Conservation (phyloP, 768 basidiomycete genomes). For the Daedaleopsis nitida region DNA sequence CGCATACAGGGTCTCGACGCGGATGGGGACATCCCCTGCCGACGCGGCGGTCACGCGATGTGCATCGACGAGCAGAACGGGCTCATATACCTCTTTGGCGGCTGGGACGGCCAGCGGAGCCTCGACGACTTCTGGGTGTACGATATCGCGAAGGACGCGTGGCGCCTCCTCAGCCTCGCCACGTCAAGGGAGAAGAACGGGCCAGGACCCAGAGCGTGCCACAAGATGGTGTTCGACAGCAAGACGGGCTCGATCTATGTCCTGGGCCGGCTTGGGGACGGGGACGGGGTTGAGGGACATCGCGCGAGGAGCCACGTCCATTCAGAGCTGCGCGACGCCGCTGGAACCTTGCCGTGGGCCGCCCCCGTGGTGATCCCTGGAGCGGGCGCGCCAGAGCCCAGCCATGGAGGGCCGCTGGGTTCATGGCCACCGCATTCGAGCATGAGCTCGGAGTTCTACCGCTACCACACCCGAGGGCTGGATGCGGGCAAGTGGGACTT, state of each 20-base stretch:
- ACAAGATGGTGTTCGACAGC: constrained; percentile 82
- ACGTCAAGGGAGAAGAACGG: constrained; percentile 62
- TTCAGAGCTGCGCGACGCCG: neutral
- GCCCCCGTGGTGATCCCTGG: neutral
- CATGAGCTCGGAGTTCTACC: constrained; percentile 66
- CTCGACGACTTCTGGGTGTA: constrained; percentile 84
- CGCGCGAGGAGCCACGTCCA: neutral
- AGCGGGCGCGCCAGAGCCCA: neutral
- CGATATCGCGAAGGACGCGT: constrained; percentile 56
- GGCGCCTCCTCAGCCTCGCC: constrained; percentile 59
- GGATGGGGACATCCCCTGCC: constrained; percentile 64
- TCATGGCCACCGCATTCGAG: constrained; percentile 33
- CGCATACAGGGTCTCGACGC: constrained; percentile 60
- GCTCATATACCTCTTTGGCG: constrained; percentile 75
- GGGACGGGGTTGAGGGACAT: constrained; percentile 35
- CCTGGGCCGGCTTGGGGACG: constrained; percentile 67
- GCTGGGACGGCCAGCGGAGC: constrained; percentile 73
- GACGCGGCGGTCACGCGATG: constrained; percentile 82
- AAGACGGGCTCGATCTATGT: constrained; percentile 71
- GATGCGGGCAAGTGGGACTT: constrained; percentile 73
- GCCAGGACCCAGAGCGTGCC: constrained; percentile 72
- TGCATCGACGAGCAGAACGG: constrained; percentile 68
- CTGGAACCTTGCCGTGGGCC: neutral
- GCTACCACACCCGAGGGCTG: constrained; percentile 67
- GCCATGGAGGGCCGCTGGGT: neutral